Evolutionary conservation across 257 asterid species (phyloP).

Genomic region (Przewalskia tangutica): DNA sequence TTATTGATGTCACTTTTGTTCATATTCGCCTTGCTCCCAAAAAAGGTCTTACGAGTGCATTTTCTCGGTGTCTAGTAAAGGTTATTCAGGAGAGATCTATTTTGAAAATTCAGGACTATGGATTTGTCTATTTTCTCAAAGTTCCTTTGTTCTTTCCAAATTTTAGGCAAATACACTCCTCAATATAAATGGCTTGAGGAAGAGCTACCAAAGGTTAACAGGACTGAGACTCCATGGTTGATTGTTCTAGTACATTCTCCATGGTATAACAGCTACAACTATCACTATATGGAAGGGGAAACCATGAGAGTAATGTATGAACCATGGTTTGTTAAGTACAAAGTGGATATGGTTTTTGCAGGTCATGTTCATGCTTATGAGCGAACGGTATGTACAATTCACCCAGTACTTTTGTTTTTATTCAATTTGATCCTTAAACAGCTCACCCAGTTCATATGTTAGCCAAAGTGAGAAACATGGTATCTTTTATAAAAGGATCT

Average conservation of each 20-base stretch:
- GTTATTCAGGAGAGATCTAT: background rate
- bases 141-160: background rate
- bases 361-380: conserved; percentile 98
- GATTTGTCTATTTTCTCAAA: background rate
- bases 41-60: background rate
- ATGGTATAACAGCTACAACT: conserved; percentile 83
- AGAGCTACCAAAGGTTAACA: conserved; percentile 71
- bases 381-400: conserved; percentile 43
- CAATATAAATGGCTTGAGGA: conserved; percentile 58
- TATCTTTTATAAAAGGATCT: background rate
- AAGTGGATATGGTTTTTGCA: conserved; percentile 79
- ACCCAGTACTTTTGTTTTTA: background rate
- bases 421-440: background rate
- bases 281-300: conserved; percentile 96
- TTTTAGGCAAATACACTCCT: conserved; percentile 76
- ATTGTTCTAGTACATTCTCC: conserved; percentile 82
- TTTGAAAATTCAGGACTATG: background rate
- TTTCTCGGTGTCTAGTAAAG: background rate
- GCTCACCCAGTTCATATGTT: background rate
- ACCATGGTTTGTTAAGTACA: conserved; percentile 60
- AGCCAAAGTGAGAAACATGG: background rate
- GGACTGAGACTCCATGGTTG: conserved; percentile 85
- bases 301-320: conserved; percentile 85
- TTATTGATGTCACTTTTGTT: background rate
- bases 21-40: background rate